Evolutionary conservation across 331 rosid species (phyloP), one percentile per base, ranked within the genome.

Genomic region (Saraca asoca): DNA sequence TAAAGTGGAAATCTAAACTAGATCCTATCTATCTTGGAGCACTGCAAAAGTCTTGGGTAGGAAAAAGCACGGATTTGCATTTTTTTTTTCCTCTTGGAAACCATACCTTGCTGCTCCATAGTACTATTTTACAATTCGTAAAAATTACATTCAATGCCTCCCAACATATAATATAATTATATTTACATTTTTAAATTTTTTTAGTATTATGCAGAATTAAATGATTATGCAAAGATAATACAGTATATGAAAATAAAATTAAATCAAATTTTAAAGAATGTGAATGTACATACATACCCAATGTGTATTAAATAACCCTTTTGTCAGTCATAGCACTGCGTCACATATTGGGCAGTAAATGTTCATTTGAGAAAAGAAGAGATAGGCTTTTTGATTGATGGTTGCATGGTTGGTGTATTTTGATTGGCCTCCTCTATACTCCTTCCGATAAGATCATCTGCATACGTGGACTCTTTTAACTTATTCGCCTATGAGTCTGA

Each of bases 11-110:
- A 58, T 57, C 56, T 44, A 50, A 74, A 71, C 31, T 19, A 44
- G 66, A 60, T 53, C 70, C 70, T 53, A 77, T 66, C 70, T 53
- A 77, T 66, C 63, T 58, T 77, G 52, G 51, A 71, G 77, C 73
- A 71, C 73, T 70, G 54, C 20, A 51, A 77, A 77, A 71, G 77
- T n/a, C n/a, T n/a, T 70, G 68, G 63, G 68, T 48, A 71, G 76
- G 69, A 76, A 61, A 69, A 75, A 75, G 75, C 75, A 39, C 62
- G 29, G 33, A 62, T 55, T 75, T 75, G 29, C 9, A 54, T 55
- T 63, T 35, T 48, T 46, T 53, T 61, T 67, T 41, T 18, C 42
- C 70, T 43, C 16, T 17, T 65, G 31, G 12, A 9, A 62, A n/a
- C 10, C n/a, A 60, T 70, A 10, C 51, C 13, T 1, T 60, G 52